Evolutionary conservation across 2,329 filamentous ascomycete genomes (phyloP), one percentile per base, ranked within the genome.

Genomic region (Mariannaea sp.): DNA sequence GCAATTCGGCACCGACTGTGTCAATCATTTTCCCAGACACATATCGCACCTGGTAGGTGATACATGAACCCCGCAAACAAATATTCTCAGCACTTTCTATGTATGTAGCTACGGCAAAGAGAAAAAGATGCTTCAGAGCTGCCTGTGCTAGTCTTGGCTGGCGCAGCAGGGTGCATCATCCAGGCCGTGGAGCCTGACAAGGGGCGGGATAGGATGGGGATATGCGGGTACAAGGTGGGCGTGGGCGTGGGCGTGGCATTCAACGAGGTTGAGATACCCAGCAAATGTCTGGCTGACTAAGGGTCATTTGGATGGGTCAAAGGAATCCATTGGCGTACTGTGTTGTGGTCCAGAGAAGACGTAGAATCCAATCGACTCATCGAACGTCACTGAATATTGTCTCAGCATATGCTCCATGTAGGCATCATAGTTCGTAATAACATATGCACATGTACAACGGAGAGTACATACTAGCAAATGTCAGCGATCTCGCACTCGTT

Each of bases 211-310:
- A 50, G 55, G 12, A 36, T 42, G 48, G 51, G 48, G 36, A 39
- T 48, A 57, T 57, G 43, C 51, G 48, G 52, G 46, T 60, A 50
- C 39, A 24, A n/a, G n/a, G n/a, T n/a, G n/a, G 36, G 42, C 45
- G 45, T 55, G 47, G 45, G 53, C 19, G 16, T 32, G 26, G 41
- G 30, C 14, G 22, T 29, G 26, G 39, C 20, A 17, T n/a, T 32
- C 30, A 29, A 7, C 17, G 38, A 53, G 40, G 40, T 32, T 12
- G 14, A 30, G 39, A 44, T 13, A n/a, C 27, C 26, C 22, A 22
- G 26, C 26, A 19, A 17, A 26, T 12, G 33, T 17, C 43, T 27
- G 33, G 30, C 24, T 22, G 17, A 36, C 38, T 14, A 26, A 32
- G 19, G 6, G 22, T 5, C 22, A 24, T 24, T 24, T 5, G 8